Evolutionary conservation across 345 rosid genomes (phyloP), one percentile per base, ranked within the genome.

Genomic region (Sonneratia caseolaris): DNA sequence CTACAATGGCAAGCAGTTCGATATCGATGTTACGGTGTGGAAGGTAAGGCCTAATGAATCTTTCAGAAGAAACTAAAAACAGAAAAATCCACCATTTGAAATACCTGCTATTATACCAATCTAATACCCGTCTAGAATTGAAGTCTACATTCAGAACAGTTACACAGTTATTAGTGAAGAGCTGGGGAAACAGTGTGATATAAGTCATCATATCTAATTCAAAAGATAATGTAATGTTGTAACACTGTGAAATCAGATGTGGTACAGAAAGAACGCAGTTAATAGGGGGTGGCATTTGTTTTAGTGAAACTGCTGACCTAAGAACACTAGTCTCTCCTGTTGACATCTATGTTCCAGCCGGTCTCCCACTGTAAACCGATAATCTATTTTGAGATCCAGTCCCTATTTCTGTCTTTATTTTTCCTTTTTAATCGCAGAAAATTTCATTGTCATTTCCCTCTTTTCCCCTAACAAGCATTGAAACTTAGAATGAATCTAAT

Each of bases 21-120:
- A 95, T 66, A 90, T 95, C 37, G 92, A 94, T 56, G 75, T 95
- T 71, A 82, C 87, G 88, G 84, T 95, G 76, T 95, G 99, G 99
- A 95, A 95, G 98, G 99, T 95, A 72, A 88, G 51, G 51, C 51
- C 15, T 9, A 47, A 47, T 47, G 11, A 47, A 40, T 40, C 43
- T 40, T 40, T 2, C 9, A 4, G 43, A 8, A 40, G 43, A 27
- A 40, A 40, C 43, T 40, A 40, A 40, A 8, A 40, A 40, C 43
- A 40, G 43, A 8, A 40, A 40, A 40, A 40, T 40, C 43, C 43
- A 4, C 9, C 43, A 40, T 40, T 40, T 4, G 43, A 47, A 47
- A 4, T 47, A 3, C 9, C 51, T 47, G 2, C 51, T 7, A 47
- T 9, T 80, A 22, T 1, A 57, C 21, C 64, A 57, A 57, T 57